Evolutionary conservation across 2,329 filamentous ascomycete species (phyloP).

Genomic region (Emergomyces pasteurianus): DNA sequence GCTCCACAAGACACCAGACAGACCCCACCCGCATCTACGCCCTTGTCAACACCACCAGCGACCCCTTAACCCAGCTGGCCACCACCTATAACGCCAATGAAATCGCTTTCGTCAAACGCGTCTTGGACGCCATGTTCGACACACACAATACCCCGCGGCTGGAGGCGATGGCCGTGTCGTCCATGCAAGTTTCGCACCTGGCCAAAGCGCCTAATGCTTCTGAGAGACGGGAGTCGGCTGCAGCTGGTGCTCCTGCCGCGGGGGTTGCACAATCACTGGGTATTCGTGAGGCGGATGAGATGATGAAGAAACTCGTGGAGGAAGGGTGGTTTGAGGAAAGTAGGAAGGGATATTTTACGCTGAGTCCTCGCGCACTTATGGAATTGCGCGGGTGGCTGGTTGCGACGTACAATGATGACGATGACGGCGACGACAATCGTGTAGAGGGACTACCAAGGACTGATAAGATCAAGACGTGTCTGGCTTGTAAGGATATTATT

Average conservation of each 20-base stretch:
- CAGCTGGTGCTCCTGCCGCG: slow-evolving; percentile 30
- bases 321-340: slow-evolving; percentile 82
- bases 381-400: slow-evolving; percentile 75
- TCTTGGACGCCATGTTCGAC: slow-evolving; percentile 88
- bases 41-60: slow-evolving; percentile 77
- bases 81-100: slow-evolving; percentile 72
- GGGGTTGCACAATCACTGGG: slow-evolving; percentile 46
- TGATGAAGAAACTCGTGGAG: slow-evolving; percentile 57
- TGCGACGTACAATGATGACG: slow-evolving; percentile 76
- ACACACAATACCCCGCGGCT: slow-evolving; percentile 66
- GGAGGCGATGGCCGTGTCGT: slow-evolving; percentile 72
- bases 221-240: slow-evolving; percentile 28
- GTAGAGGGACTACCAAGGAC: slow-evolving; percentile 35
- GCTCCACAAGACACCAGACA: slow-evolving; percentile 57
- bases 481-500: slow-evolving; percentile 79
- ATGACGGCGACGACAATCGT: slow-evolving; percentile 44
- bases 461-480: slow-evolving; percentile 73
- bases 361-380: slow-evolving; percentile 67
- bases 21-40: slow-evolving; percentile 57
- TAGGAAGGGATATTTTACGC: slow-evolving; percentile 55
- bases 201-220: slow-evolving; percentile 33
- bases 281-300: slow-evolving; percentile 62
- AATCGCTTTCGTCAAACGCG: slow-evolving; percentile 74
- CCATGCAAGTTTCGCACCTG: slow-evolving; percentile 66
- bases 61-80: slow-evolving; percentile 74